Conservation (phyloP, 805 yeast species). For the Yamadazyma philogaea region DNA sequence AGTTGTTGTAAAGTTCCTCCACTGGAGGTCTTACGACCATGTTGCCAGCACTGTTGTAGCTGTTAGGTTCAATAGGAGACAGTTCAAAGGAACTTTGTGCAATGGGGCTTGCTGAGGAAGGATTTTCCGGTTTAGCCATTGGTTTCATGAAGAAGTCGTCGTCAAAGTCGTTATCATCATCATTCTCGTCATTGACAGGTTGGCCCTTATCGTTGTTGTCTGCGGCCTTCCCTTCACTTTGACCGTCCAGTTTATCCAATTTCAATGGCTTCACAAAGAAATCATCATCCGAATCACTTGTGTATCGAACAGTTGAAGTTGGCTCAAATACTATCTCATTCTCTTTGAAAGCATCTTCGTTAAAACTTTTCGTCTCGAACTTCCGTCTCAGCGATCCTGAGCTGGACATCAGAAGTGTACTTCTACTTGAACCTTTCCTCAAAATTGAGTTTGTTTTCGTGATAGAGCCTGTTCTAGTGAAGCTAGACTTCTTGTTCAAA, state of each 20-base stretch:
- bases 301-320: conserved; percentile 47
- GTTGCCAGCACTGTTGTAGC: conserved; percentile 1
- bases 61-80: not conserved
- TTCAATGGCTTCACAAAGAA: conserved; percentile 30
- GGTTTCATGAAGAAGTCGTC: conserved; percentile 61
- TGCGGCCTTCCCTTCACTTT: not conserved
- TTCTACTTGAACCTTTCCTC: conserved; percentile 12
- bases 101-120: not conserved
- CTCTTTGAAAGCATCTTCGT: conserved; percentile 58
- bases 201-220: conserved; percentile 8
- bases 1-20: conserved; percentile 86
- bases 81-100: not conserved
- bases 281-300: conserved; percentile 28
- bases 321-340: conserved; percentile 71
- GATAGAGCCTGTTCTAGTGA: conserved; percentile 7
- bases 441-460: conserved; percentile 8
- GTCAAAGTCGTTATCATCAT: conserved; percentile 22
- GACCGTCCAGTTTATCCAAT: conserved; percentile 3
- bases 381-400: conserved; percentile 9
- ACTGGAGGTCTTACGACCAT: conserved; percentile 90
- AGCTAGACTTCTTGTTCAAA: conserved; percentile 12
- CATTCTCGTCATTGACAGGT: conserved; percentile 2
- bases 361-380: conserved; percentile 10
- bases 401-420: conserved; percentile 11
- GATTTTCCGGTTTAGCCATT: conserved; percentile 9